Conservation (phyloP, 345 rosid species). For the Lepidium didymum region DNA sequence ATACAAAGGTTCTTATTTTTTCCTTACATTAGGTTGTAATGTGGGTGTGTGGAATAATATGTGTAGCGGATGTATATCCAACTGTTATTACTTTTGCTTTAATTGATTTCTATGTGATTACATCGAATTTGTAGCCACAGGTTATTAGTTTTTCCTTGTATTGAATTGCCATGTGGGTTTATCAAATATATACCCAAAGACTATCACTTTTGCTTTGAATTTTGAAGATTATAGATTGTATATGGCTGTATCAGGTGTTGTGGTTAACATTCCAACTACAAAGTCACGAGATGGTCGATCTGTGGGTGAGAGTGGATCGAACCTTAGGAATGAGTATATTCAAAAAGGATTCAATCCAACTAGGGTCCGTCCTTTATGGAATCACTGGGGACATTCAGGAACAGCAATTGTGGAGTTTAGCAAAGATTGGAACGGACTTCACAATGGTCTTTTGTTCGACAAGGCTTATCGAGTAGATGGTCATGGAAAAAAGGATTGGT, state of each 20-base stretch:
- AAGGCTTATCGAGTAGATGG: slow-evolving; percentile 74
- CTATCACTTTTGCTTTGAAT: background rate
- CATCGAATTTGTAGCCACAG: background rate
- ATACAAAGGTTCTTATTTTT: background rate
- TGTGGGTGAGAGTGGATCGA: slow-evolving; percentile 86
- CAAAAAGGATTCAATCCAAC: slow-evolving; percentile 78
- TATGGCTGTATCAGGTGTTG: slow-evolving; percentile 41
- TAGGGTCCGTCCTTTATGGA: slow-evolving; percentile 84
- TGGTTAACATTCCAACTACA: slow-evolving; percentile 70
- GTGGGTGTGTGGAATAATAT: background rate
- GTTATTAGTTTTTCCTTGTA: background rate
- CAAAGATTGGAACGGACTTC: slow-evolving; percentile 86
- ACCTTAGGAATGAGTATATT: slow-evolving; percentile 76
- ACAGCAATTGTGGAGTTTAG: slow-evolving; percentile 72
- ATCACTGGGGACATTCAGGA: slow-evolving; percentile 76
- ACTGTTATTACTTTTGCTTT: no score
- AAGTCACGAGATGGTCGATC: slow-evolving; percentile 52
- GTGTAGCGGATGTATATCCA: no score
- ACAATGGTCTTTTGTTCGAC: slow-evolving; percentile 77
- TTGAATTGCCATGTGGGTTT: background rate
- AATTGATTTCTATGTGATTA: no score
- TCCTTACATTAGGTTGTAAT: background rate
- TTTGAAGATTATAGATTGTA: background rate
- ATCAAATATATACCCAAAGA: background rate
- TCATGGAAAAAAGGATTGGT: slow-evolving; percentile 74